phyloP scores from a whole-genome alignment of 2,329 filamentous ascomycete species.

The Fusarium subglutinans region DNA sequence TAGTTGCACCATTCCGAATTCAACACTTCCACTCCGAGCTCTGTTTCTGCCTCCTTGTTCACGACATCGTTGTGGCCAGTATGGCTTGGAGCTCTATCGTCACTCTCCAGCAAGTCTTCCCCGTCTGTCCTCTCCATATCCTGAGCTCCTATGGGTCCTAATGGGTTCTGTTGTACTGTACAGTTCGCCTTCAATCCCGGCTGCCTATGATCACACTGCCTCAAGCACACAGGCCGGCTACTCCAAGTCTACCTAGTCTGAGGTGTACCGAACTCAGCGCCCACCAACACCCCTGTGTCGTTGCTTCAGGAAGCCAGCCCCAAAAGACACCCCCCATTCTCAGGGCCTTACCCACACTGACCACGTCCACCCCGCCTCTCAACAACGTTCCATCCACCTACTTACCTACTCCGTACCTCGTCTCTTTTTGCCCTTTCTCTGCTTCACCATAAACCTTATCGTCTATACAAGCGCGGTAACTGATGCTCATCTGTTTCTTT shows the following conservation, averaged over 20 bases:
- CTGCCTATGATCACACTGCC: constrained; percentile 17
- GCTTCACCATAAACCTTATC: constrained; percentile 30
- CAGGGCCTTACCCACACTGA: constrained; percentile 42
- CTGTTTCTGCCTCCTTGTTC: constrained; percentile 21
- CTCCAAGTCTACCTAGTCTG: constrained; percentile 20
- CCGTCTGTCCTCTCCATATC: not conserved
- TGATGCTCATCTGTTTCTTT: constrained; percentile 47
- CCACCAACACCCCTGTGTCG: constrained; percentile 24
- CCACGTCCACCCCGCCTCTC: constrained; percentile 46
- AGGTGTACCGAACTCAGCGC: constrained; percentile 16
- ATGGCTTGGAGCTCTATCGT: constrained; percentile 37
- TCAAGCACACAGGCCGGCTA: constrained; percentile 9
- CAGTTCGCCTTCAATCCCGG: not conserved
- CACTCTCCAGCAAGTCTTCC: constrained; percentile 1
- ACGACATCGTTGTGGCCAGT: constrained; percentile 22
- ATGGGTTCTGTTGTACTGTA: constrained; percentile 7
- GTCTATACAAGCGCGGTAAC: constrained; percentile 33
- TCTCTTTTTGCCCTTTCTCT: constrained; percentile 39
- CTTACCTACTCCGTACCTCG: constrained; percentile 30
- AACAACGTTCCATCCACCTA: constrained; percentile 45
- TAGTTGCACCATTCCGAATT: constrained; percentile 16
- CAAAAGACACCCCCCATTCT: constrained; percentile 31
- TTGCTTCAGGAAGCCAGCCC: constrained; percentile 34
- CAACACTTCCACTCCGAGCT: constrained; percentile 20
- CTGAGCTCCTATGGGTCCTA: not conserved